Percentiles rank a stretch among this genome's conserved stretches.
phyloP scores from a whole-genome alignment of 805 yeast genomes.

The Priceomyces castillae region DNA sequence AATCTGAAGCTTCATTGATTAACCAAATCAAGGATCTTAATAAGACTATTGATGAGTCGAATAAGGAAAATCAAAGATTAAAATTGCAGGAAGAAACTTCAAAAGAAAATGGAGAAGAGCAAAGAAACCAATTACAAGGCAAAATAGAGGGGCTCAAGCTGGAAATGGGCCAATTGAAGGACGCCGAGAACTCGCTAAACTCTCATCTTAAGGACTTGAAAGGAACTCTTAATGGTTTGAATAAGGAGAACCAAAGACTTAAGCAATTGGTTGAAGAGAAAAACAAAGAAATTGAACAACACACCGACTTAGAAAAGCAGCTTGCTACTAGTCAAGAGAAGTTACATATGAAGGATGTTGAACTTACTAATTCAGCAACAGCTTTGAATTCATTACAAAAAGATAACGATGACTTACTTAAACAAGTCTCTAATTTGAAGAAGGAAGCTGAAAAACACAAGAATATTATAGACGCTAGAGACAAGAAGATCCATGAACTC shows the following conservation, averaged over 20 bases:
- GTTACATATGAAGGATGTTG: not conserved
- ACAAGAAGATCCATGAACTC: not conserved
- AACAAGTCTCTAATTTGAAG: not conserved
- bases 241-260: conserved; percentile 1
- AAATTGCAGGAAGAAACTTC: not conserved
- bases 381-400: not conserved
- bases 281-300: not conserved
- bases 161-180: conserved; percentile 4
- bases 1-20: not conserved
- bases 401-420: not conserved
- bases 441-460: not conserved
- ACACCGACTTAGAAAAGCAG: conserved; percentile 3
- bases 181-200: conserved; percentile 1
- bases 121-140: not conserved
- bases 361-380: not conserved
- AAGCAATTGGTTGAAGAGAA: not conserved
- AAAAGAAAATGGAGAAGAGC: not conserved
- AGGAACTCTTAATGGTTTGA: conserved; percentile 1
- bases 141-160: not conserved
- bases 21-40: not conserved
- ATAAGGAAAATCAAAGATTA: conserved; percentile 1
- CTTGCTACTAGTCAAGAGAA: not conserved
- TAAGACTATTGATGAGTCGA: conserved; percentile 1
- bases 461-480: not conserved
- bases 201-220: not conserved